Conservation (phyloP, 805 yeast genomes). For the Saccharomycopsis javanensis region DNA sequence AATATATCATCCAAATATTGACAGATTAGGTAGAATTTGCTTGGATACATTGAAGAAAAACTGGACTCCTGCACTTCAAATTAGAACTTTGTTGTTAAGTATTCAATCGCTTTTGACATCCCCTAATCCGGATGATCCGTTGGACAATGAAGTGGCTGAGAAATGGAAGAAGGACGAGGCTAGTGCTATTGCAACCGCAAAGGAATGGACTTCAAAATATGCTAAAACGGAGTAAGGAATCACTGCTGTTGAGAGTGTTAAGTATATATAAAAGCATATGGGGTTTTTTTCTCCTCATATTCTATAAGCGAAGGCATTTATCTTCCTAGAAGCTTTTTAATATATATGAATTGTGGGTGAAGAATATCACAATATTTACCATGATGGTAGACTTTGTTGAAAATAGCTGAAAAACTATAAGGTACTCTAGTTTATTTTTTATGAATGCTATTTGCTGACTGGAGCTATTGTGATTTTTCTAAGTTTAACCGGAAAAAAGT, state of each 20-base stretch:
- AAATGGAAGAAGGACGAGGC: conserved; percentile 87
- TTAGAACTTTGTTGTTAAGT: conserved; percentile 81
- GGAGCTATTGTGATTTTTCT: no score
- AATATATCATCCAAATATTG: conserved; percentile 95
- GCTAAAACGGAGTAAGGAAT: conserved; percentile 21
- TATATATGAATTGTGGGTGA: no score
- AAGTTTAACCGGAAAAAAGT: no score
- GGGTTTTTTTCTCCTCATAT: no score
- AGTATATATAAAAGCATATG: no score
- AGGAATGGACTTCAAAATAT: conserved; percentile 32
- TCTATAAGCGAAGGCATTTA: no score
- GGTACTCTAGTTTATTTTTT: no score
- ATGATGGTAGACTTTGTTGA: no score
- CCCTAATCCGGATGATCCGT: conserved; percentile 97
- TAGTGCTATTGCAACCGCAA: conserved; percentile 72
- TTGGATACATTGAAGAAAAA: conserved; percentile 83
- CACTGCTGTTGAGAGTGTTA: neutral
- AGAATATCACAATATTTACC: no score
- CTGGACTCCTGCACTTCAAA: conserved; percentile 97
- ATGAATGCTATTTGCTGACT: no score
- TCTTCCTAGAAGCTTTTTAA: no score
- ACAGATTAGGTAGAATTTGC: conserved; percentile 89
- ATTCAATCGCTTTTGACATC: conserved; percentile 91
- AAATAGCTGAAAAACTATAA: no score
- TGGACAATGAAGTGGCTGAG: conserved; percentile 96